Percentiles rank a stretch among this genome's conserved stretches.
Conservation (phyloP, 495 filamentous ascomycete genomes). For the Amorphotheca resinae region DNA sequence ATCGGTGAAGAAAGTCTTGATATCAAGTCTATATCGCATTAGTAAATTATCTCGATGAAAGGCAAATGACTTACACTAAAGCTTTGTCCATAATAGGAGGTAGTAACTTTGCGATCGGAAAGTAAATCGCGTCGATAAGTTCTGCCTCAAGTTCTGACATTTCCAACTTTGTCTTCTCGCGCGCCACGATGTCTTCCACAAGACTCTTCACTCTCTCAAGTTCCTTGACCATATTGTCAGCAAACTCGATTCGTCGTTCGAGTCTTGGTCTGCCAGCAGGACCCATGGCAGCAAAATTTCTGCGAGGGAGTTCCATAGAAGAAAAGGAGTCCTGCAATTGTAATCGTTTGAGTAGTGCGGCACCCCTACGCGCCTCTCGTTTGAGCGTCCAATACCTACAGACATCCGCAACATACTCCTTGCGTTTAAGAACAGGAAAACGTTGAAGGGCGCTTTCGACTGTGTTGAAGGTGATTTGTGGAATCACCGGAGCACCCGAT, state of each 20-base stretch:
- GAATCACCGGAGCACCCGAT: slow-evolving; percentile 90
- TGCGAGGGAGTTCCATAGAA: slow-evolving; percentile 87
- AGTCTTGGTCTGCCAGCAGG: slow-evolving; percentile 67
- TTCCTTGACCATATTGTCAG: slow-evolving; percentile 58
- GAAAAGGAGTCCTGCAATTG: slow-evolving; percentile 92
- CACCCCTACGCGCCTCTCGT: slow-evolving; percentile 80
- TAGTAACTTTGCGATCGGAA: slow-evolving; percentile 69
- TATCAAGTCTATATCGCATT: slow-evolving; percentile 50
- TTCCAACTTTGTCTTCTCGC: slow-evolving; percentile 62
- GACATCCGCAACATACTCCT: slow-evolving; percentile 82
- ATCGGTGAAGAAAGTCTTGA: slow-evolving; percentile 54
- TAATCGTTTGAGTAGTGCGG: slow-evolving; percentile 79
- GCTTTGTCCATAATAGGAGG: slow-evolving; percentile 74
- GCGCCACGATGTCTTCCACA: slow-evolving; percentile 53
- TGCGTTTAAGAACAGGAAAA: slow-evolving; percentile 72
- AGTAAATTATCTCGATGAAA: slow-evolving; percentile 18
- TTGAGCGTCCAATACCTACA: slow-evolving; percentile 98
- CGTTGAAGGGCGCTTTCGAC: slow-evolving; percentile 67
- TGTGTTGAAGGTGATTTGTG: slow-evolving; percentile 66
- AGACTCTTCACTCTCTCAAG: slow-evolving; percentile 59
- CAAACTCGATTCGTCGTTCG: slow-evolving; percentile 76
- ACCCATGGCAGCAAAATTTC: slow-evolving; percentile 88
- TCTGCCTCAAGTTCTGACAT: slow-evolving; percentile 61
- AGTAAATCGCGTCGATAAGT: slow-evolving; percentile 78
- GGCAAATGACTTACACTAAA: slow-evolving; percentile 38